Conservation (phyloP, 208 protist species). For the Naegleria fowleri region DNA sequence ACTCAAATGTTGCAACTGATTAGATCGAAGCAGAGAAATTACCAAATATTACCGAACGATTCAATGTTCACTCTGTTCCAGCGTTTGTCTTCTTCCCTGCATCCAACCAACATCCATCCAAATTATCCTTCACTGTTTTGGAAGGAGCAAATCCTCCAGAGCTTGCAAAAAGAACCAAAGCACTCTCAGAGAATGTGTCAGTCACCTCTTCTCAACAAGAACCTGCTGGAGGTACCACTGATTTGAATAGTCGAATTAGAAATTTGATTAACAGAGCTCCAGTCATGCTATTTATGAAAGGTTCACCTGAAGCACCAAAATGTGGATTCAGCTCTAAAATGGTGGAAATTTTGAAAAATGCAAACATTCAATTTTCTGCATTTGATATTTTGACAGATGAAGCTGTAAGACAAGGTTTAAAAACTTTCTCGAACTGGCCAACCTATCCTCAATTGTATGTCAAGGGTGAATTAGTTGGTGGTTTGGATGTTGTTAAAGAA, state of each 20-base stretch:
- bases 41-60: constrained; percentile 37
- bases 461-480: constrained; percentile 63
- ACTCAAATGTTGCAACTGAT: too few relatives aligned
- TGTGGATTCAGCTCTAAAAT: constrained; percentile 43
- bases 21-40: constrained; percentile 42
- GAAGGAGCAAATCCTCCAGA: constrained; percentile 33
- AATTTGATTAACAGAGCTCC: constrained; percentile 38
- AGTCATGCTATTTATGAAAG: constrained; percentile 52
- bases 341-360: constrained; percentile 33
- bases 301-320: constrained; percentile 35
- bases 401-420: constrained; percentile 41
- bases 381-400: constrained; percentile 46
- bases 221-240: constrained; percentile 26
- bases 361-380: constrained; percentile 34
- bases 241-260: constrained; percentile 36
- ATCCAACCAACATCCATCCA: background rate
- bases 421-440: constrained; percentile 57
- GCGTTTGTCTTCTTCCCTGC: constrained; percentile 35
- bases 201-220: background rate
- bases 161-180: background rate
- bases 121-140: background rate
- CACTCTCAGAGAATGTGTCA: background rate
- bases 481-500: constrained; percentile 63
- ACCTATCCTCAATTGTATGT: constrained; percentile 70
- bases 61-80: constrained; percentile 41